Evolutionary conservation across 208 protist genomes (phyloP).

Genomic region (Trypanosoma congolense): DNA sequence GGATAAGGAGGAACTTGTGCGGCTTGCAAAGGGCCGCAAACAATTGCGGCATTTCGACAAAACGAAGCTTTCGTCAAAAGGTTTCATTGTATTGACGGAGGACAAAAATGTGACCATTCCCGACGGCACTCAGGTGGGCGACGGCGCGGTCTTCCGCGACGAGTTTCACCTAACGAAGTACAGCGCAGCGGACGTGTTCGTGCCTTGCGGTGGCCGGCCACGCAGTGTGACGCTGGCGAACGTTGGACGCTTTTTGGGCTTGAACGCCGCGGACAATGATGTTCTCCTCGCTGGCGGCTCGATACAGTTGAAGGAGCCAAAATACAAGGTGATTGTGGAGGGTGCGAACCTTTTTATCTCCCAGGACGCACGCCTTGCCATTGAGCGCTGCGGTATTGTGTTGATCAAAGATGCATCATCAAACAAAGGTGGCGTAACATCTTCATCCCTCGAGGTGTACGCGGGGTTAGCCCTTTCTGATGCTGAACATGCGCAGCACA

Average conservation of each 20-base stretch:
- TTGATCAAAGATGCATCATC: conserved; percentile 91
- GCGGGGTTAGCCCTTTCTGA: conserved; percentile 92
- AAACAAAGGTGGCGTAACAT: conserved; percentile 97
- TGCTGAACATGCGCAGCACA: conserved; percentile 85
- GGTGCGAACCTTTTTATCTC: conserved; percentile 97
- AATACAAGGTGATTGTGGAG: conserved; percentile 95
- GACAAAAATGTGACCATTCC: conserved; percentile 88
- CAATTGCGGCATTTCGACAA: conserved; percentile 87
- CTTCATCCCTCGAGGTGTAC: conserved; percentile 95
- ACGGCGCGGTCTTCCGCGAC: conserved; percentile 85
- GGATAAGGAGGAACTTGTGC: conserved; percentile 79
- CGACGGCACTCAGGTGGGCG: conserved; percentile 64
- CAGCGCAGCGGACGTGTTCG: conserved; percentile 90
- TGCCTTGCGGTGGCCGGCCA: conserved; percentile 95
- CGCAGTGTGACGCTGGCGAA: conserved; percentile 92
- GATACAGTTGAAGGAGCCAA: conserved; percentile 39
- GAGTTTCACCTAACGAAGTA: conserved; percentile 91
- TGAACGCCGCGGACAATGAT: conserved; percentile 55
- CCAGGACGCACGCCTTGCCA: conserved; percentile 88
- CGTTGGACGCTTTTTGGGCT: conserved; percentile 80
- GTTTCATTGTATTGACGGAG: conserved; percentile 89
- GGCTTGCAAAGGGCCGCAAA: conserved; percentile 72
- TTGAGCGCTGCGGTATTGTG: conserved; percentile 82
- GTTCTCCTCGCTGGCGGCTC: conserved; percentile 57
- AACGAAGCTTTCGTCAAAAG: conserved; percentile 74